These are phyloP conservation scores for Fraxinus quadrangulata DNA, from an alignment of 257 asterid species.

Conservation along the genomic window DNA sequence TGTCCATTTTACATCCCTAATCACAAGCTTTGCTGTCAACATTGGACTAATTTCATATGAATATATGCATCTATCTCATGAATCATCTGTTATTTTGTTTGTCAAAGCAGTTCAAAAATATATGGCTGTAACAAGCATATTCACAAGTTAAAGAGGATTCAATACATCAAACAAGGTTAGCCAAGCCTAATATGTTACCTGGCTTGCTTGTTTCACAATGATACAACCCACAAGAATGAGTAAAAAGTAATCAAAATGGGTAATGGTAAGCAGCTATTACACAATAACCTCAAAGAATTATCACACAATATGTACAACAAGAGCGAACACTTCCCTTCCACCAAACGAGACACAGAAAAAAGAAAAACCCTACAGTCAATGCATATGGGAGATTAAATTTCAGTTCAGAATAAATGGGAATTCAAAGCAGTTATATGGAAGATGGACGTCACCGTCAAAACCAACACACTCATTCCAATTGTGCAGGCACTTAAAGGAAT, in stretches of 20 bases:
- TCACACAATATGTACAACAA: conserved; percentile 81
- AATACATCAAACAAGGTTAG: conserved; percentile 13
- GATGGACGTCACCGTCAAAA: conserved; percentile 28
- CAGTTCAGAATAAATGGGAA: conserved; percentile 28
- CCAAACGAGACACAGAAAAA: conserved; percentile 28
- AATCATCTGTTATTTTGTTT: no score
- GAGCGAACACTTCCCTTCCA: conserved; percentile 41
- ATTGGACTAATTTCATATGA: no score
- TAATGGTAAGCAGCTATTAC: conserved; percentile 46
- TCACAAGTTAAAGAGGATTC: not conserved
- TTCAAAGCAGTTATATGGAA: conserved; percentile 41
- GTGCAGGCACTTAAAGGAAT: conserved; percentile 29
- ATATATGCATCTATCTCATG: no score
- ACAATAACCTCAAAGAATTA: conserved; percentile 57
- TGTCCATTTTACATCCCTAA: no score
- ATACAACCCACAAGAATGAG: conserved; percentile 24
- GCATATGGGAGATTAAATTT: conserved; percentile 39
- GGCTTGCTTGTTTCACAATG: conserved; percentile 1
- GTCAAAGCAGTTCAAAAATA: no score
- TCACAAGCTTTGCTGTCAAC: no score
- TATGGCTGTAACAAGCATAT: no score
- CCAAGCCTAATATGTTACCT: not conserved
- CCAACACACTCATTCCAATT: conserved; percentile 36
- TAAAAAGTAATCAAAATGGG: conserved; percentile 42
- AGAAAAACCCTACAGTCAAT: conserved; percentile 47